A percentile compares a stretch with the other conserved stretches of the same genome.
phyloP scores from a whole-genome alignment of 1,284 basidiomycete species.

The Malassezia furfur region DNA sequence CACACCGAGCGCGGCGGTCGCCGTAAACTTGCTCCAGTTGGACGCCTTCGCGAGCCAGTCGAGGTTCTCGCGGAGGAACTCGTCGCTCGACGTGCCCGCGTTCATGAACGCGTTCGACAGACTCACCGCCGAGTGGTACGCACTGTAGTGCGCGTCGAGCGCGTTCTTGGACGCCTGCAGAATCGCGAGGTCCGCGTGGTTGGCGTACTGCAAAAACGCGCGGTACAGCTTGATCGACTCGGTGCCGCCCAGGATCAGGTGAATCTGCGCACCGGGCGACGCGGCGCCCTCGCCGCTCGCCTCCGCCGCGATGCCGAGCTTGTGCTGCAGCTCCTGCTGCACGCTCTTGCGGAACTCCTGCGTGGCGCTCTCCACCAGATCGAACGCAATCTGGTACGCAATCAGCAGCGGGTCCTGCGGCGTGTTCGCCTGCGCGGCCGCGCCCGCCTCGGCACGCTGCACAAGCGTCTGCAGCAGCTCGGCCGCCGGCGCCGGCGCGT shows the following conservation, averaged over 20 bases:
- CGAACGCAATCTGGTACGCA: constrained; percentile 46
- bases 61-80: constrained; percentile 47
- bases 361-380: constrained; percentile 47
- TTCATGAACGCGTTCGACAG: constrained; percentile 48
- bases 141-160: constrained; percentile 44
- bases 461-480: constrained; percentile 39
- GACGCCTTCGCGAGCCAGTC: constrained; percentile 48
- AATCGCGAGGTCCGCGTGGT: constrained; percentile 44
- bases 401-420: constrained; percentile 37
- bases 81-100: constrained; percentile 47
- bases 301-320: constrained; percentile 5
- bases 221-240: constrained; percentile 47
- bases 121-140: constrained; percentile 47
- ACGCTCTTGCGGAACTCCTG: constrained; percentile 47
- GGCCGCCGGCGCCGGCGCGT: constrained; percentile 35
- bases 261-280: constrained; percentile 29
- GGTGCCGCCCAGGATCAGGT: constrained; percentile 40
- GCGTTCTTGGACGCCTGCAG: constrained; percentile 45
- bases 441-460: constrained; percentile 26
- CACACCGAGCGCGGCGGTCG: constrained; percentile 46
- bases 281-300: constrained; percentile 17
- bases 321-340: constrained; percentile 23
- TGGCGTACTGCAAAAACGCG: constrained; percentile 43
- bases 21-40: constrained; percentile 49
- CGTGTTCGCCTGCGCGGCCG: constrained; percentile 34